Evolutionary conservation across 345 rosid species (phyloP).

Genomic region (Iberis pinnata): DNA sequence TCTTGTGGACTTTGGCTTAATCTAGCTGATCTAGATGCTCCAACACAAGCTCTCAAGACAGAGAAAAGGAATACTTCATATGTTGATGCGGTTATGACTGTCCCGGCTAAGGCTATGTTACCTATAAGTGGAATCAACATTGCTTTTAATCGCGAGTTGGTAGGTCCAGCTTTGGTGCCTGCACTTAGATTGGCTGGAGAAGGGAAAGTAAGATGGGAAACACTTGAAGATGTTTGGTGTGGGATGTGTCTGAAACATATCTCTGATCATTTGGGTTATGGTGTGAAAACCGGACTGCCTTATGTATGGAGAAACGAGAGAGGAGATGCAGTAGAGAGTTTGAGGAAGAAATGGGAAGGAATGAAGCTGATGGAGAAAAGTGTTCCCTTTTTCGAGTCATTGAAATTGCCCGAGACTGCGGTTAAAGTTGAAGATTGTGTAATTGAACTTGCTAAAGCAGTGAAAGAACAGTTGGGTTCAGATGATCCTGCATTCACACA

Average conservation of each 20-base stretch:
- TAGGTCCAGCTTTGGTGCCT: slow-evolving; percentile 79
- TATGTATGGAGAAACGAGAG: slow-evolving; percentile 88
- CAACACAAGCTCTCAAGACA: slow-evolving; percentile 94
- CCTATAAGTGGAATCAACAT: slow-evolving; percentile 90
- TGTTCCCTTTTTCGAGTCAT: slow-evolving; percentile 69
- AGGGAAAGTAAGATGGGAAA: slow-evolving; percentile 93
- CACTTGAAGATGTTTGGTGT: slow-evolving; percentile 87
- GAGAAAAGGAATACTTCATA: slow-evolving; percentile 53
- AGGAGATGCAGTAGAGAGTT: slow-evolving; percentile 66
- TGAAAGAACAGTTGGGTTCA: slow-evolving; percentile 58
- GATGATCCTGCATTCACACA: slow-evolving; percentile 53
- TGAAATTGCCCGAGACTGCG: slow-evolving; percentile 50
- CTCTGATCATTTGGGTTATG: slow-evolving; percentile 75
- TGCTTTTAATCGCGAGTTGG: slow-evolving; percentile 62
- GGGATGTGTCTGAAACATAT: slow-evolving; percentile 84
- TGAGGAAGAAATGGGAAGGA: slow-evolving; percentile 97
- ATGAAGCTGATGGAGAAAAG: slow-evolving; percentile 91
- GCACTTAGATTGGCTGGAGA: slow-evolving; percentile 69
- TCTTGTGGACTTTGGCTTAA: slow-evolving; percentile 97
- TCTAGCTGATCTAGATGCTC: slow-evolving; percentile 86
- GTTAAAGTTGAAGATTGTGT: slow-evolving; percentile 61
- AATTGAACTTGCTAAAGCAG: slow-evolving; percentile 51
- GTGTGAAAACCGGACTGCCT: slow-evolving; percentile 83
- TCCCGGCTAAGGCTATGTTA: slow-evolving; percentile 54
- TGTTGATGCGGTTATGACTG: slow-evolving; percentile 85